Percentiles rank a stretch among this genome's conserved stretches.
Conservation (phyloP, 2,329 filamentous ascomycete species). For the Paraphaeosphaeria sporulosa region DNA sequence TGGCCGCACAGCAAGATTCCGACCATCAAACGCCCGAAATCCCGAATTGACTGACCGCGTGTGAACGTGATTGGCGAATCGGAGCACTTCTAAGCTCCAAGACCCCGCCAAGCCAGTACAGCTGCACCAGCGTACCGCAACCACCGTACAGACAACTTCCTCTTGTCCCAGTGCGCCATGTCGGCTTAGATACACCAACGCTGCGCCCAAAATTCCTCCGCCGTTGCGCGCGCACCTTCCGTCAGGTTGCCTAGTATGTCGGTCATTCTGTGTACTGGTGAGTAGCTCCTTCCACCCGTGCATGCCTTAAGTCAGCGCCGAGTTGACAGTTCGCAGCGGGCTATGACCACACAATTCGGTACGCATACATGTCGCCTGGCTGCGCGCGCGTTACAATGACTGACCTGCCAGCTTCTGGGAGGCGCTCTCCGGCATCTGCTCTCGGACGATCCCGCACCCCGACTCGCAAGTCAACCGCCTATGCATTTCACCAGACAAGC, state of each 20-base stretch:
- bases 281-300: conserved; percentile 30
- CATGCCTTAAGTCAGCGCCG: neutral
- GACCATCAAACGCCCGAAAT: too few species aligned
- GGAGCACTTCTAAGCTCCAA: conserved; percentile 10
- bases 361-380: conserved; percentile 32
- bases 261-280: conserved; percentile 73
- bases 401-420: conserved; percentile 83
- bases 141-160: neutral
- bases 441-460: conserved; percentile 95
- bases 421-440: conserved; percentile 95
- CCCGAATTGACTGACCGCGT: conserved; percentile 1
- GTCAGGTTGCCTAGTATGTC: conserved; percentile 57
- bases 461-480: conserved; percentile 98
- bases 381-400: neutral
- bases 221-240: neutral
- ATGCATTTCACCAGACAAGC: conserved; percentile 98
- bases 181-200: neutral
- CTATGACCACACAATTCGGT: conserved; percentile 80
- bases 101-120: conserved; percentile 6
- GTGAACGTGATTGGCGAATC: conserved; percentile 7
- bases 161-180: conserved; percentile 6
- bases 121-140: neutral
- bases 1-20: neutral
- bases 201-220: neutral
- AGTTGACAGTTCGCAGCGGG: conserved; percentile 61